Percentiles rank a stretch among this genome's conserved stretches.
Evolutionary conservation across 2,329 filamentous ascomycete genomes (phyloP).

Genomic region (Fusarium sp.): DNA sequence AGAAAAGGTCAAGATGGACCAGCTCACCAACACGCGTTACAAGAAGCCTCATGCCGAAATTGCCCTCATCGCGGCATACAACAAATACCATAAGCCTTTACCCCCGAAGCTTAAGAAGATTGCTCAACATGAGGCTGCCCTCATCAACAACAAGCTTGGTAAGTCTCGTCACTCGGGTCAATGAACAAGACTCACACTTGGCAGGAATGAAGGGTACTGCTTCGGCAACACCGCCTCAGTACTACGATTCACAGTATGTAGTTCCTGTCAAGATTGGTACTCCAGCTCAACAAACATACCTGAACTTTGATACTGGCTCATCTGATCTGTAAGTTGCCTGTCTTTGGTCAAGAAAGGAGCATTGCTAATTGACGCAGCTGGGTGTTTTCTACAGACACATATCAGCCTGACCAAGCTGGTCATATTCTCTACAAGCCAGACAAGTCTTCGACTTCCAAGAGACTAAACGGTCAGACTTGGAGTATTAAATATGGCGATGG

Average conservation of each 20-base stretch:
- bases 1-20: constrained; percentile 45
- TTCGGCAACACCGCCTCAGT: constrained; percentile 44
- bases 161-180: not conserved
- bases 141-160: constrained; percentile 42
- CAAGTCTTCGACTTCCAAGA: constrained; percentile 54
- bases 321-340: constrained; percentile 57
- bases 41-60: constrained; percentile 46
- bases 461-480: constrained; percentile 60
- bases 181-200: not conserved
- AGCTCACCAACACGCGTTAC: constrained; percentile 51
- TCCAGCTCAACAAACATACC: constrained; percentile 64
- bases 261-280: constrained; percentile 71
- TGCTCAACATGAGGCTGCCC: constrained; percentile 24
- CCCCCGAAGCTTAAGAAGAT: constrained; percentile 43
- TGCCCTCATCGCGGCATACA: constrained; percentile 47
- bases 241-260: constrained; percentile 66
- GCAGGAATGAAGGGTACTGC: constrained; percentile 39
- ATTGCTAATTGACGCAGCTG: constrained; percentile 60
- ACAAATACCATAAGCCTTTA: constrained; percentile 51
- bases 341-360: accelerated
- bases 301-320: constrained; percentile 75
- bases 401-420: constrained; percentile 56
- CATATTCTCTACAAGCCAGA: constrained; percentile 68
- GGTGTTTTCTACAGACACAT: constrained; percentile 72
- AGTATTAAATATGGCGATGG: constrained; percentile 73